Evolutionary conservation across 495 filamentous ascomycete species (phyloP).

Genomic region (Acidomyces sp.): DNA sequence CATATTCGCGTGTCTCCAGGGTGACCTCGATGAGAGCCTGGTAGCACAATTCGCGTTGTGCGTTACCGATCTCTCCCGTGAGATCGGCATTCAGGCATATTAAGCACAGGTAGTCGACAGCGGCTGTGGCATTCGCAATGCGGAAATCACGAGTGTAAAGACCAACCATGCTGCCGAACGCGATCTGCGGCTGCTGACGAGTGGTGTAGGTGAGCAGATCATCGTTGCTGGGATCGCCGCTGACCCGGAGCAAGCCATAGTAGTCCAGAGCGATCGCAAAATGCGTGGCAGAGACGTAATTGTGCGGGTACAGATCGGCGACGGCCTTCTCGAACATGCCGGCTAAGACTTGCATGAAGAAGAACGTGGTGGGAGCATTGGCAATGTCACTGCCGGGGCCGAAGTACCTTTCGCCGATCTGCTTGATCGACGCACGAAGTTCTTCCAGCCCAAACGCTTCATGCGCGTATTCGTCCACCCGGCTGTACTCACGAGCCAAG

Average conservation of each 20-base stretch:
- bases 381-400: constrained; percentile 51
- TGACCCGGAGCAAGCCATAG: constrained; percentile 80
- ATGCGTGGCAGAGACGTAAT: constrained; percentile 84
- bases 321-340: constrained; percentile 95
- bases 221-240: constrained; percentile 53
- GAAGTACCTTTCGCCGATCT: constrained; percentile 85
- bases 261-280: constrained; percentile 82
- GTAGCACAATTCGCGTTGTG: constrained; percentile 73
- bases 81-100: constrained; percentile 90
- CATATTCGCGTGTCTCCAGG: constrained; percentile 86
- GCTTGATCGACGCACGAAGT: constrained; percentile 65
- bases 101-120: constrained; percentile 83
- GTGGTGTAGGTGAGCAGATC: constrained; percentile 61
- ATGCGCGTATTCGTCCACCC: constrained; percentile 66
- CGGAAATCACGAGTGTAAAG: constrained; percentile 95
- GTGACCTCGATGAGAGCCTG: constrained; percentile 91
- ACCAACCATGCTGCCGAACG: constrained; percentile 83
- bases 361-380: constrained; percentile 75
- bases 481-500: constrained; percentile 75
- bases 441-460: constrained; percentile 83
- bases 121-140: constrained; percentile 68
- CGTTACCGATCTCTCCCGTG: constrained; percentile 53
- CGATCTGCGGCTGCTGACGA: constrained; percentile 74
- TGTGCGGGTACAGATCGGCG: constrained; percentile 74
- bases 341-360: constrained; percentile 76